Evolutionary conservation across 1,139 yeast genomes (phyloP), one percentile per base, ranked within the genome.

Genomic region (Taiozyma sp.): DNA sequence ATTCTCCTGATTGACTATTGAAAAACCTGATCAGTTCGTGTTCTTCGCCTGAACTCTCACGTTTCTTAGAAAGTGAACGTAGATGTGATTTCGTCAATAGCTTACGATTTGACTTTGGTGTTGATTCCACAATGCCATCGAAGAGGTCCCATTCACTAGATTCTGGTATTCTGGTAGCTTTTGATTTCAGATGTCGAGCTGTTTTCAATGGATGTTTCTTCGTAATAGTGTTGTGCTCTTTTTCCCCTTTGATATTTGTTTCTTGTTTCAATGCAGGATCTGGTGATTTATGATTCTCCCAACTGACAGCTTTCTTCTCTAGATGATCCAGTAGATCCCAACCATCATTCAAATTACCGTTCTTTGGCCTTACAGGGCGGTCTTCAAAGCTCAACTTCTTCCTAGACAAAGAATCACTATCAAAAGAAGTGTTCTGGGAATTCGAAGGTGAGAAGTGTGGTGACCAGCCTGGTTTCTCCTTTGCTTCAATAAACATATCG

Each of bases 391-490:
- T 38, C 24, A 38, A 19, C 8, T 38, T 38, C 41, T 38, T 38
- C 24, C 41, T 19, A 6, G 41, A 6, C 14, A 38, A 19, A 2
- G 41, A 22, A 4, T 38, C 41, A 6, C 16, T 16, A 9, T 38
- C 41, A 19, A 38, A 38, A 14, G 14, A 38, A 13, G 13, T 10
- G 8, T 4, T 38, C 41, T 19, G 41, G 12, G 43, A 22, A 14
- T 40, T 40, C 6, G 30, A 23, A 3, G 54, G 56, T 2, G 61
- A 55, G 47, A 46, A 45, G 4, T 44, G 36, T 0, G 60, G 56
- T 0, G 58, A 55, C 63, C 63, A 60, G 8, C 43, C 19, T 1
- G 65, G 65, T 30, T 61, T 61, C 5, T 47, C 36, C 43, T 54
- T 42, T 4, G 65, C 56, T 28, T 61, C 65, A 9, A 61, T 48